Base-by-base conservation (phyloP, 2,329 filamentous ascomycete species). In the Fonsecaea monophora region DNA sequence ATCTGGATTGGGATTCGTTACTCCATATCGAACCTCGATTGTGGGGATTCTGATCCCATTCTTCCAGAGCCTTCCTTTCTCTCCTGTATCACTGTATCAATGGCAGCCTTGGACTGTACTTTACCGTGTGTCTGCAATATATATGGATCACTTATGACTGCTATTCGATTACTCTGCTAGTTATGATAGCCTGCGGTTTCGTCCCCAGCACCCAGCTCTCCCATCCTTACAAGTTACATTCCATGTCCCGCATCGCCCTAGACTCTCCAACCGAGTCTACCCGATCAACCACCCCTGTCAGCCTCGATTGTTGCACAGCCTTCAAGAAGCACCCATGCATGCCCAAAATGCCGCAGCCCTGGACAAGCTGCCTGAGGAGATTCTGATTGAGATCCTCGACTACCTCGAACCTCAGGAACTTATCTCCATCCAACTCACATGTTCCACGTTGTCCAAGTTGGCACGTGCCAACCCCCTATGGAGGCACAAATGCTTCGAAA, bases 401-500 rank as follows among this genome's bases (percentile, higher is more conserved):
- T 66, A 71, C 50, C 59, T 71, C 66, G 65, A 73, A 59, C 84
- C 88, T 15, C 74, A 76, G 50, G 86, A 92, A 70, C 84, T 94
- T 67, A 86, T 90, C 65, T 83, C 78, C 63, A 81, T 94, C 38
- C 92, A 94, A 78, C 83, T 86, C 21, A 87, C 92, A 12, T 94
- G 88, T 32, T 87, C 83, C 69, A 84, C 83, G 53, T 86, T 94
- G 66, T 84, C 89, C 34, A 78, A 81, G 35, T 82, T 95, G 50
- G 89, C 87, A 45, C 88, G 92, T 64, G 92, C 96, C 75, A 86
- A 90, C 73, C 85, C 83, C 45, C 81, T 94, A 40, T 97, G 94
- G 94, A 90, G 90, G 68, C 80, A 84, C 2, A 84, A 89, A 75
- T 94, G 90, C 76, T 92, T 95, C 76, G 83, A 89, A 40, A 82